Conservation (phyloP, 805 yeast species). For the Hanseniaspora hatyaiensis region DNA sequence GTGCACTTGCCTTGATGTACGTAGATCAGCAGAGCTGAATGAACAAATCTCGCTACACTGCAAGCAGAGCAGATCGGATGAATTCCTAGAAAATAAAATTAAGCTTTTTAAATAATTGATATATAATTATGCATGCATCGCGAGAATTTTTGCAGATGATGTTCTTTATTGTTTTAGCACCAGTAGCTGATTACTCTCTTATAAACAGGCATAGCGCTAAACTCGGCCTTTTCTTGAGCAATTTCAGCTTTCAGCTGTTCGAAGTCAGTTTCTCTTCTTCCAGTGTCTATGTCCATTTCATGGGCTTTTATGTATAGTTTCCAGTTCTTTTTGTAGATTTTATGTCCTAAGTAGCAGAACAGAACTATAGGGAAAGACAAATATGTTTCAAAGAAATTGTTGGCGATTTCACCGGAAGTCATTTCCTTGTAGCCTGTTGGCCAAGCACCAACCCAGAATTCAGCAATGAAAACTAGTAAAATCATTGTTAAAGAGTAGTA, state of each 20-base stretch:
- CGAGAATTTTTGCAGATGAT: too few species aligned
- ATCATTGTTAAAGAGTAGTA: conserved; percentile 48
- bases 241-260: conserved; percentile 42
- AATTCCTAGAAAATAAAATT: too few species aligned
- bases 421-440: conserved; percentile 46
- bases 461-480: conserved; percentile 53
- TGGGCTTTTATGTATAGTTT: conserved; percentile 33
- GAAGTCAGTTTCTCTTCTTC: conserved; percentile 47
- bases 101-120: too few species aligned
- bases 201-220: conserved; percentile 38
- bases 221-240: conserved; percentile 39
- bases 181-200: conserved; percentile 36
- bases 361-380: conserved; percentile 54
- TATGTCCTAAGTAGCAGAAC: conserved; percentile 46
- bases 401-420: conserved; percentile 34
- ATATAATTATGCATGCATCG: too few species aligned
- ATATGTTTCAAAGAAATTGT: conserved; percentile 52
- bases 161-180: conserved; percentile 30
- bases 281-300: conserved; percentile 52
- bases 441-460: conserved; percentile 72
- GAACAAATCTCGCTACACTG: too few species aligned
- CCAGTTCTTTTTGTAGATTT: conserved; percentile 39
- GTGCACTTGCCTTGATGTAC: too few species aligned
- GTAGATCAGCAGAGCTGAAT: too few species aligned
- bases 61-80: too few species aligned